These are phyloP conservation scores for Clarireedia paspali DNA, from an alignment of 2,329 filamentous ascomycete species.

Conservation along the genomic window DNA sequence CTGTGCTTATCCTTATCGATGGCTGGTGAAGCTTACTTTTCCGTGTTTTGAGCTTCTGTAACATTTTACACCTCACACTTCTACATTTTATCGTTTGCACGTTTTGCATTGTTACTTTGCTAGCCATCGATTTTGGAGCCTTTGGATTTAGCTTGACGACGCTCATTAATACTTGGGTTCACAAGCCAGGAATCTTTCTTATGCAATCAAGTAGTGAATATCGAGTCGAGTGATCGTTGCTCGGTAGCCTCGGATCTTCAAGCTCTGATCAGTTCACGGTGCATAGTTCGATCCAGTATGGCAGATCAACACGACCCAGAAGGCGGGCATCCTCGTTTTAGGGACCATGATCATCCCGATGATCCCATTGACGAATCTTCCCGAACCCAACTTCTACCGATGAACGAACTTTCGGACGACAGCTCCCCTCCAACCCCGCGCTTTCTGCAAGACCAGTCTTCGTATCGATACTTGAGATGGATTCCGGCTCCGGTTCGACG, in stretches of 20 bases:
- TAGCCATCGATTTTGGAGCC: background rate
- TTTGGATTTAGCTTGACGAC: no score
- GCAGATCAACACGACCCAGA: constrained; percentile 16
- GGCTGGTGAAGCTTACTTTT: background rate
- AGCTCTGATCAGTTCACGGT: background rate
- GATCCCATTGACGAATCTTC: constrained; percentile 25
- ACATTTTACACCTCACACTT: background rate
- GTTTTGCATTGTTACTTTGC: background rate
- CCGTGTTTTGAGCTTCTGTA: background rate
- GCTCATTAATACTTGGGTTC: no score
- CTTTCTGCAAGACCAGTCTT: constrained; percentile 49
- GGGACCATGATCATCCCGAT: constrained; percentile 24
- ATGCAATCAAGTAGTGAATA: no score
- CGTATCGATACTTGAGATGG: constrained; percentile 44
- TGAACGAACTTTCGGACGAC: constrained; percentile 40
- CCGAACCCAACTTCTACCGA: constrained; percentile 21
- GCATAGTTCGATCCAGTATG: background rate
- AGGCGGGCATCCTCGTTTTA: constrained; percentile 13
- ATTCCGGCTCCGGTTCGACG: constrained; percentile 49
- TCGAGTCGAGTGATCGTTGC: background rate
- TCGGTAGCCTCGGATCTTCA: constrained; percentile 2
- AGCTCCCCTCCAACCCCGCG: constrained; percentile 45
- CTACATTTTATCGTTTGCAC: no score
- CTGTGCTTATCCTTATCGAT: no score
- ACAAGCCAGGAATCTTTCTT: no score